Evolutionary conservation across 139 green algal genomes (phyloP), one percentile per base, ranked within the genome.

Genomic region (Pycnococcus provasolii): DNA sequence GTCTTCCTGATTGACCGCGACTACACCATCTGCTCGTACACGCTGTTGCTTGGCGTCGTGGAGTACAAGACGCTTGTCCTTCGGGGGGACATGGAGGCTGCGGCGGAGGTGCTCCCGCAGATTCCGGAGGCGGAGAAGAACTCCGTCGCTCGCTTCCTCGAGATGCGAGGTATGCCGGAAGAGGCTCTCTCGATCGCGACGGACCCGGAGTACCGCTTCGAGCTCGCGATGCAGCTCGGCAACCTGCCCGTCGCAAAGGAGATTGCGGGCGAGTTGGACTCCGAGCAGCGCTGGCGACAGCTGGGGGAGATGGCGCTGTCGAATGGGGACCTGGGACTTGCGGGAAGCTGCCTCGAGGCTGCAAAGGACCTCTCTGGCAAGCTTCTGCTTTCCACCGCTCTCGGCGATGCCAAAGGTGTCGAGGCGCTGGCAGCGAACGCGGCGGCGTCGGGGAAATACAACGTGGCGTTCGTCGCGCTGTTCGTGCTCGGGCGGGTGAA

Each of bases 1-100:
- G 75, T 96, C 1, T 97, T 95, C 80, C 83, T 97, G 37, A 91
- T 99, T 60, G 93, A 99, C 86, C 89, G 86, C 74, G 65, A 83
- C n/a, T 80, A 78, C 76, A 15, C 44, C 9, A 15, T 73, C 47
- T 64, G 60, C 37, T 60, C 63, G 51, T 98, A 95, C 85, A 95
- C 87, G 44, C 83, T 99, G 80, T 82, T 95, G 70, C 80, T 99
- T 57, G 82, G 76, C 11, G 75, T 98, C 58, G 90, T 99, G 60
- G 91, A 97, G 83, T 97, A 95, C 87, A 99, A 94, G 75, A 94
- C 87, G 3, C 77, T 91, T 3, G 77, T 94, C 4, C 67, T 94
- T 58, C 82, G 87, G 4, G 87, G 79, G 3, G 87, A 94, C 70
- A 64, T 89, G 68, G 83, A 88, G 53, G 83, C 78, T 3, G 87